phyloP scores from a whole-genome alignment of 2,329 filamentous ascomycete genomes.

The Penicillium frequentans region DNA sequence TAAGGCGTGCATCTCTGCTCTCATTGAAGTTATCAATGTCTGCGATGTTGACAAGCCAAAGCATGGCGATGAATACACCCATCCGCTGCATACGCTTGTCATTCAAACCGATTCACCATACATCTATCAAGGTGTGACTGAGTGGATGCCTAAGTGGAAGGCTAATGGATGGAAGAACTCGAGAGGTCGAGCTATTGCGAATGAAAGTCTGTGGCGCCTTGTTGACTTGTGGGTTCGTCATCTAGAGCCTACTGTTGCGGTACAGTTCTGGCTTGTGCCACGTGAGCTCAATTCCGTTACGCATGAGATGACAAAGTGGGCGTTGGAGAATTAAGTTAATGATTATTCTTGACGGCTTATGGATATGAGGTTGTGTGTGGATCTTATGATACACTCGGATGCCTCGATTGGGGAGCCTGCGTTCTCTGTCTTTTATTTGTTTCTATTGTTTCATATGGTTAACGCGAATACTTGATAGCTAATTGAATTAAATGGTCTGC shows the following conservation, averaged over 20 bases:
- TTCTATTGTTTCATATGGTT: no score
- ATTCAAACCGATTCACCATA: slow-evolving; percentile 38
- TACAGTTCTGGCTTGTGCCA: slow-evolving; percentile 7
- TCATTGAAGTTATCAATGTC: neutral
- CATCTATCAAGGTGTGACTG: slow-evolving; percentile 32
- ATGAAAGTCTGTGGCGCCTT: slow-evolving; percentile 20
- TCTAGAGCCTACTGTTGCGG: neutral
- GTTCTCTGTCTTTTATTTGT: no score
- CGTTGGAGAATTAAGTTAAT: neutral
- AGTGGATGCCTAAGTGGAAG: slow-evolving; percentile 34
- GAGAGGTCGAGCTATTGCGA: slow-evolving; percentile 22
- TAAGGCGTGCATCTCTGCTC: slow-evolving; percentile 15
- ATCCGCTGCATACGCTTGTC: slow-evolving; percentile 13
- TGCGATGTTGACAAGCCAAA: neutral
- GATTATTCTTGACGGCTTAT: no score
- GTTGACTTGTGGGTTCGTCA: neutral
- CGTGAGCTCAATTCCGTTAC: neutral
- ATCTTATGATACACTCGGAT: neutral
- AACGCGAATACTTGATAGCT: no score
- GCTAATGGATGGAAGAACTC: slow-evolving; percentile 27
- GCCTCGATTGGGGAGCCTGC: neutral
- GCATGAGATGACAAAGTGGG: neutral
- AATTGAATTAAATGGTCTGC: no score
- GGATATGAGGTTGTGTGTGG: neutral
- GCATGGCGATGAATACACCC: neutral